Percentiles rank a stretch among this genome's conserved stretches.
These are phyloP conservation scores for Bacidia gigantensis DNA, from an alignment of 495 filamentous ascomycete genomes.

Conservation along the genomic window DNA sequence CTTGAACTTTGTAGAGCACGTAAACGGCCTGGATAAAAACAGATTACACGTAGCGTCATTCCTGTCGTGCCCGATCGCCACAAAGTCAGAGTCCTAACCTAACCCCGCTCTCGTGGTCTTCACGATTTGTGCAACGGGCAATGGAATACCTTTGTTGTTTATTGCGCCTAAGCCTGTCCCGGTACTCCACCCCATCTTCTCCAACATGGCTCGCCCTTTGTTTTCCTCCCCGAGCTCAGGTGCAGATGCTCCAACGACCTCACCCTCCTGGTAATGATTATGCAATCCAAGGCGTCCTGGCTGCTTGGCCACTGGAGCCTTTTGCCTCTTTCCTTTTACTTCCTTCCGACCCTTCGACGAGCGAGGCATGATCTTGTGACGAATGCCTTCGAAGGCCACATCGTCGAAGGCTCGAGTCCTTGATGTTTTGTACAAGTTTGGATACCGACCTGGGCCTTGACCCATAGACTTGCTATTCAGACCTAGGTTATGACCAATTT, in stretches of 20 bases:
- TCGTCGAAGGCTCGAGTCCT: constrained; percentile 42
- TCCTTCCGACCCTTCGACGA: constrained; percentile 19
- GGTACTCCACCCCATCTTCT: constrained; percentile 94
- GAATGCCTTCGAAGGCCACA: constrained; percentile 21
- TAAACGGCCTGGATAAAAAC: too few species aligned
- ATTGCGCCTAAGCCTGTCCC: constrained; percentile 74
- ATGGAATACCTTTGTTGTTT: constrained; percentile 77
- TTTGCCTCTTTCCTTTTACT: constrained; percentile 5
- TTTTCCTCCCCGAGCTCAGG: constrained; percentile 77
- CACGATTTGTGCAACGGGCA: constrained; percentile 76
- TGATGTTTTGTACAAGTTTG: constrained; percentile 61
- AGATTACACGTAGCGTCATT: too few species aligned
- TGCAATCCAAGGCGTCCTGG: constrained; percentile 28
- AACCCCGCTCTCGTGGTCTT: constrained; percentile 76
- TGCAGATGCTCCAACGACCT: constrained; percentile 72
- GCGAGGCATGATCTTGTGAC: constrained; percentile 31
- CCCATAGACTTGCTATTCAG: constrained; percentile 78
- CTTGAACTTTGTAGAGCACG: too few species aligned
- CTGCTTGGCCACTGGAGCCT: constrained; percentile 7
- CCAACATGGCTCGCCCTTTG: constrained; percentile 72
- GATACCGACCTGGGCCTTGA: constrained; percentile 55
- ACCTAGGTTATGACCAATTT: constrained; percentile 51
- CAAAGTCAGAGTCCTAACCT: too few species aligned
- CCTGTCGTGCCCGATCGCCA: too few species aligned
- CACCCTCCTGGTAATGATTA: constrained; percentile 65